These are phyloP conservation scores for Pseudozyma sp. DNA, from an alignment of 1,284 basidiomycete genomes.

Conservation along the genomic window DNA sequence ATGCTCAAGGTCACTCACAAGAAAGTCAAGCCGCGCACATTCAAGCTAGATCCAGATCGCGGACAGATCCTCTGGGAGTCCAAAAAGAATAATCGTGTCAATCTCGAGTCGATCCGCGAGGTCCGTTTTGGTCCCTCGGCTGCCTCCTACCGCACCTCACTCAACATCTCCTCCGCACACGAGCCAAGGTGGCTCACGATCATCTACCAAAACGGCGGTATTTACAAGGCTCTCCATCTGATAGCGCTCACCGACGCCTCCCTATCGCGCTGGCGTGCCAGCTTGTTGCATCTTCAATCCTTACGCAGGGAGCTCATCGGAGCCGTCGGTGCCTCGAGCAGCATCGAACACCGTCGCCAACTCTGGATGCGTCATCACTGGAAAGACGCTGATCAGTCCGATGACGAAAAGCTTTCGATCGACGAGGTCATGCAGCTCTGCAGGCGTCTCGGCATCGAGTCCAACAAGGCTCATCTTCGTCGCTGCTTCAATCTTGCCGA, in stretches of 20 bases:
- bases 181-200: slow-evolving; percentile 79
- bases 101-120: slow-evolving; percentile 90
- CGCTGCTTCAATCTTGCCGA: slow-evolving; percentile 83
- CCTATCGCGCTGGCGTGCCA: slow-evolving; percentile 73
- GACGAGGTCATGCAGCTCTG: slow-evolving; percentile 83
- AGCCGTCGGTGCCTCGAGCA: slow-evolving; percentile 55
- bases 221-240: slow-evolving; percentile 92
- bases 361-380: slow-evolving; percentile 87
- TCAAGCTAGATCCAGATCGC: slow-evolving; percentile 81
- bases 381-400: slow-evolving; percentile 77
- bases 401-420: slow-evolving; percentile 78
- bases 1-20: slow-evolving; percentile 91
- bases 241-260: slow-evolving; percentile 80
- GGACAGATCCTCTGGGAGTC: slow-evolving; percentile 88
- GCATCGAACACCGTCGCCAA: slow-evolving; percentile 75
- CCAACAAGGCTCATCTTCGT: slow-evolving; percentile 75
- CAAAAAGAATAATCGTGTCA: slow-evolving; percentile 78
- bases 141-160: slow-evolving; percentile 81
- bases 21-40: slow-evolving; percentile 80
- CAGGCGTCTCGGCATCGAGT: slow-evolving; percentile 79
- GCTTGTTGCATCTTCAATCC: slow-evolving; percentile 70
- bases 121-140: slow-evolving; percentile 83
- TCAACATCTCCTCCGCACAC: slow-evolving; percentile 72
- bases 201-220: slow-evolving; percentile 79
- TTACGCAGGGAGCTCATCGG: slow-evolving; percentile 59